Evolutionary conservation across 2,329 filamentous ascomycete genomes (phyloP).

Genomic region (Fusarium torulosum): DNA sequence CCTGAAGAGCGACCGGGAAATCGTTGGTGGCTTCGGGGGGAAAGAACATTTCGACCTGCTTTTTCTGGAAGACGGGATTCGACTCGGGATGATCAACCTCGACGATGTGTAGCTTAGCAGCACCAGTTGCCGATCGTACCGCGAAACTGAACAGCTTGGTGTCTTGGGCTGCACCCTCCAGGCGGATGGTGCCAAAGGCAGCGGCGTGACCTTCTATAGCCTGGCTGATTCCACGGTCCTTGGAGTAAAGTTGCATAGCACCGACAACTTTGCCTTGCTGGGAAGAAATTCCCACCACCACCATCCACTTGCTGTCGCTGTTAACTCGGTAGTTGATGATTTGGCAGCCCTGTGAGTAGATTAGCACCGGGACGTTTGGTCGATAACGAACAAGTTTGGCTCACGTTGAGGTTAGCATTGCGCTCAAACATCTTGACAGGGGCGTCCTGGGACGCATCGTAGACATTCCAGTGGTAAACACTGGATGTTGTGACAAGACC

Average conservation of each 20-base stretch:
- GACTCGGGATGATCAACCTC: slow-evolving; percentile 94
- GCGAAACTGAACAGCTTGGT: slow-evolving; percentile 98
- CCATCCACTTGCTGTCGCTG: slow-evolving; percentile 97
- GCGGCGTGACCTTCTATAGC: slow-evolving; percentile 98
- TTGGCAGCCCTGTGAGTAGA: slow-evolving; percentile 79
- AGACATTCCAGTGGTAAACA: slow-evolving; percentile 98
- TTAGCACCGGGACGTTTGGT: slow-evolving; percentile 30
- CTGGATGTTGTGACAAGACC: slow-evolving; percentile 91
- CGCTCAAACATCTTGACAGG: slow-evolving; percentile 95
- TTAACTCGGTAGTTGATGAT: slow-evolving; percentile 99
- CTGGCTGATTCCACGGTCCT: slow-evolving; percentile 95
- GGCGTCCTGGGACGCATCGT: slow-evolving; percentile 81
- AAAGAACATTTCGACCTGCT: slow-evolving; percentile 98
- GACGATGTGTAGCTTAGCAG: slow-evolving; percentile 96
- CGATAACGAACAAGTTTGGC: slow-evolving; percentile 51
- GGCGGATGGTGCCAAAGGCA: slow-evolving; percentile 87
- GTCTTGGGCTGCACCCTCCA: slow-evolving; percentile 89
- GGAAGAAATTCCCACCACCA: slow-evolving; percentile 94
- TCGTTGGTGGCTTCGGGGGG: slow-evolving; percentile 95
- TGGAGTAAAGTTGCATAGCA: slow-evolving; percentile 97
- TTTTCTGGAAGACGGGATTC: slow-evolving; percentile 93
- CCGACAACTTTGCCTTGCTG: slow-evolving; percentile 94
- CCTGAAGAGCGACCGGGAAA: slow-evolving; percentile 97
- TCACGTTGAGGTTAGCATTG: slow-evolving; percentile 86
- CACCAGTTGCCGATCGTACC: slow-evolving; percentile 84